Evolutionary conservation across 305 asterid species (phyloP).

Genomic region (Solanum hybrid): DNA sequence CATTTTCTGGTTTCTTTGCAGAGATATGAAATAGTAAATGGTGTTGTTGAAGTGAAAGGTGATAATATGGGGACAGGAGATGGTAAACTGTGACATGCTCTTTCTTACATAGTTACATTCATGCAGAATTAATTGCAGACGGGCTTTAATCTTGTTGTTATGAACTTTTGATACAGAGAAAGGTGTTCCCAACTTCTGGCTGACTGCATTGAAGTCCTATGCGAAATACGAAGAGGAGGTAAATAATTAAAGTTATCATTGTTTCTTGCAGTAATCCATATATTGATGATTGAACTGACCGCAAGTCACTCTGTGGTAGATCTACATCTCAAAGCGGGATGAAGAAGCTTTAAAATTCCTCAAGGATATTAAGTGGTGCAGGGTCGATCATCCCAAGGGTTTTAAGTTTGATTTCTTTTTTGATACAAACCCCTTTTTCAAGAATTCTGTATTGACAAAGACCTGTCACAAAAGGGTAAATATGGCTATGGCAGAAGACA

Average conservation of each 20-base stretch:
- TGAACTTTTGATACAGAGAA: conserved; percentile 3
- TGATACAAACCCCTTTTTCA: conserved; percentile 62
- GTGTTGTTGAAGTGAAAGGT: conserved; percentile 42
- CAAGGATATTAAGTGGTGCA: conserved; percentile 64
- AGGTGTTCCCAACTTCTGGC: conserved; percentile 15
- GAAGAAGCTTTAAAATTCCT: conserved; percentile 15
- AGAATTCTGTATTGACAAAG: conserved; percentile 64
- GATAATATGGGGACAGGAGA: conserved; percentile 24
- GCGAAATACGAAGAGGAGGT: conserved; percentile 9
- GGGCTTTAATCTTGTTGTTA: background rate
- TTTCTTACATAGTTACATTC: background rate
- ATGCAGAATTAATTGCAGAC: background rate
- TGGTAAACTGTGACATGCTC: background rate
- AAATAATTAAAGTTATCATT: background rate
- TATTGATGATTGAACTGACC: background rate
- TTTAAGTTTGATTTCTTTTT: conserved; percentile 74
- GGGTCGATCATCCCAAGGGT: conserved; percentile 62
- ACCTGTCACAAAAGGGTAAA: conserved; percentile 81
- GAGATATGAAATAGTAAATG: conserved; percentile 70
- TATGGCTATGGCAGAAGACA: conserved; percentile 62
- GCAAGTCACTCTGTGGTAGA: background rate
- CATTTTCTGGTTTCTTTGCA: conserved; percentile 16
- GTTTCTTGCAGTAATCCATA: background rate
- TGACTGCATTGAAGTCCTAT: conserved; percentile 8
- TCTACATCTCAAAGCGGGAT: background rate